Base-by-base conservation (phyloP, 257 asterid genomes). In the Capsicum baccatum region DNA sequence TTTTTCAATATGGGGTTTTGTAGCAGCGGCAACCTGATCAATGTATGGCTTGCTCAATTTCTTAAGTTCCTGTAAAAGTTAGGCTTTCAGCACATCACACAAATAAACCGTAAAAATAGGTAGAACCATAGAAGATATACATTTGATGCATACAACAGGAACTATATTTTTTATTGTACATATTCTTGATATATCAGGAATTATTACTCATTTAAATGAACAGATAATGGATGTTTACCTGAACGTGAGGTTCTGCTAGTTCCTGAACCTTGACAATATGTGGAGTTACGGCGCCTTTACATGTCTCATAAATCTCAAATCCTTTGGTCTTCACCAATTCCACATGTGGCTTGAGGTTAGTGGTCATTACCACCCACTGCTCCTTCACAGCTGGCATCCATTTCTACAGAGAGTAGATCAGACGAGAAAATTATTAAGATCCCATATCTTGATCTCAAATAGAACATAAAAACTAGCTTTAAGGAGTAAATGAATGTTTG, bases 1-100 rank as follows among this genome's bases (percentile, higher is more conserved):
- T 79, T 90, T 94, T 48, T 93, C 96, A 83, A 95, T 90, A 87
- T 96, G 97, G 85, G 99, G 99, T 86, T 88, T 91, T 83, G 98
- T 85, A n/a, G 92, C 93, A 85, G 95, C 85, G 83, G 98, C 98
- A 78, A 91, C 90, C 87, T 93, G 96, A 84, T 96, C 97, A 60
- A 96, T 89, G 83, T 96, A 91, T 62, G 97, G 99, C 84, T 89
- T 91, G 93, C 97, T 91, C 86, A 85, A 16, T 90, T 89, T 94
- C 89, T 92, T 92, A 69, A 94, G 48, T 80, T 94, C 91, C 99
- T 96, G 93, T 13, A 84, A 80, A 74, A 47, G 83, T 33, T 67
- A 88, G 8, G 82, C 48, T 26, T 33, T 54, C 47, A 15, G 14
- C 81, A 33, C 63, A 14, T 54, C 33, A 26, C 13, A 52, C 48